Conservation (phyloP, 2,329 filamentous ascomycete species). For the Cyclaneusma minus region DNA sequence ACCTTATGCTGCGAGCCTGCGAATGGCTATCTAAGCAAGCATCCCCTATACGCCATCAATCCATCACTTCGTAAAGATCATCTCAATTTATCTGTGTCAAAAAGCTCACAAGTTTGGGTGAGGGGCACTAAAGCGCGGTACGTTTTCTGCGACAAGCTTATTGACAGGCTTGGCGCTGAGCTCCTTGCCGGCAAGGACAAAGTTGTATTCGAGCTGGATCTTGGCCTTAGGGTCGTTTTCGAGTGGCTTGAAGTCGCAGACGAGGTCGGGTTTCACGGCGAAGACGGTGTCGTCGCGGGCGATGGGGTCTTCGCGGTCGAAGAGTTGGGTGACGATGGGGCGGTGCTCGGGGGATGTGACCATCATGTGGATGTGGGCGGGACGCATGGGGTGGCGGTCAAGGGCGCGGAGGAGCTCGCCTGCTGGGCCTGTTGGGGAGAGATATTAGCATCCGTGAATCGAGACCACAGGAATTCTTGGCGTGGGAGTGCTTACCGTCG, state of each 20-base stretch:
- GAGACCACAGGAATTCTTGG: slow-evolving; percentile 12
- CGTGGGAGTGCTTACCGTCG: no score
- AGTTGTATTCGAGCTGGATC: slow-evolving; percentile 19
- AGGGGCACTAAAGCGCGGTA: no score
- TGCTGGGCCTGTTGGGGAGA: slow-evolving; percentile 46
- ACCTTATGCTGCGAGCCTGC: no score
- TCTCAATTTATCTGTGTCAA: no score
- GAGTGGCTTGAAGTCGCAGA: slow-evolving; percentile 32
- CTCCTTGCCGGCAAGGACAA: slow-evolving; percentile 11
- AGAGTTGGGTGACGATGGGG: slow-evolving; percentile 61
- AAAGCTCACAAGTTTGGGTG: no score
- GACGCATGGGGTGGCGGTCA: slow-evolving; percentile 37
- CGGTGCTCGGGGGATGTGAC: slow-evolving; percentile 50
- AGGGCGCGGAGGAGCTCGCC: slow-evolving; percentile 32
- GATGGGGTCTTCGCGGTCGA: slow-evolving; percentile 52
- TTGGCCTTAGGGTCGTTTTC: slow-evolving; percentile 19
- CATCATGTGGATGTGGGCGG: slow-evolving; percentile 40
- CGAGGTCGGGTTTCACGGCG: slow-evolving; percentile 35
- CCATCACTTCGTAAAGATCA: no score
- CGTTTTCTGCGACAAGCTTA: no score
- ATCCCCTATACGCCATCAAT: no score
- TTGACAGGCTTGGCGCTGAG: no score
- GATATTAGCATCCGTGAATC: no score
- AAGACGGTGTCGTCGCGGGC: slow-evolving; percentile 35
- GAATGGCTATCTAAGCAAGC: no score